Base-by-base conservation (phyloP, 345 rosid genomes). In the Citrus mangshanensis region DNA sequence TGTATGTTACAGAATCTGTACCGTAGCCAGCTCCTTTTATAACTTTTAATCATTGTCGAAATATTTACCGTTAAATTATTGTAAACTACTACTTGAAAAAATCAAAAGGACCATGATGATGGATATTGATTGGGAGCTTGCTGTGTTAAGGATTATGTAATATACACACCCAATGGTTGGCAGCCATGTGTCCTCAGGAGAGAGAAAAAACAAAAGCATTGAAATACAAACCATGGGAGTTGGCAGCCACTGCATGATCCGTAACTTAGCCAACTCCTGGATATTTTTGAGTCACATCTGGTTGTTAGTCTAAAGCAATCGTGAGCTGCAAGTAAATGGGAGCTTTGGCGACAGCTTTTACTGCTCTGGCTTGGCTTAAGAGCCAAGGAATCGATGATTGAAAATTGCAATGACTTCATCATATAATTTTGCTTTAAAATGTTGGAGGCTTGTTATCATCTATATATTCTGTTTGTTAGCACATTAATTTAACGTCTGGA, bases 351-450 rank as follows among this genome's bases (percentile, higher is more conserved):
- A 21, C 27, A 16, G 27, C 12, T 9, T 55, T 42, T 1, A 27
- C 4, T 77, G 24, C 9, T 2, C 5, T 54, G 66, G 73, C 72
- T 42, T 77, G 66, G 10, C 73, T 66, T 68, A 2, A 54, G 21
- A 18, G 79, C 72, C 25, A 77, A 67, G 79, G 56, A 16, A 30
- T 65, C 9, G 65, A 77, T 67, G 65, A 76, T 34, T 66, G 54
- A 9, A 51, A n/a, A 18, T 25, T 16, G 63, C n/a, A 22, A 22
- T 54, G 22, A 25, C 65, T 30, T 70, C 73, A 49, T 56, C 14
- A 1, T 4, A 18, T 62, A 16, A 13, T 22, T 24, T 22, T 75
- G 66, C 24, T 54, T 54, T 54, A 4, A 18, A 18, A 18, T 18
- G 58, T 18, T 5, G 2, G 58, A 18, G 58, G 58, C 22, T 18